Percentiles rank a stretch among this genome's conserved stretches.
Evolutionary conservation across 176 grass and related monocot species (phyloP).

Genomic region (Eragrostis curvula): DNA sequence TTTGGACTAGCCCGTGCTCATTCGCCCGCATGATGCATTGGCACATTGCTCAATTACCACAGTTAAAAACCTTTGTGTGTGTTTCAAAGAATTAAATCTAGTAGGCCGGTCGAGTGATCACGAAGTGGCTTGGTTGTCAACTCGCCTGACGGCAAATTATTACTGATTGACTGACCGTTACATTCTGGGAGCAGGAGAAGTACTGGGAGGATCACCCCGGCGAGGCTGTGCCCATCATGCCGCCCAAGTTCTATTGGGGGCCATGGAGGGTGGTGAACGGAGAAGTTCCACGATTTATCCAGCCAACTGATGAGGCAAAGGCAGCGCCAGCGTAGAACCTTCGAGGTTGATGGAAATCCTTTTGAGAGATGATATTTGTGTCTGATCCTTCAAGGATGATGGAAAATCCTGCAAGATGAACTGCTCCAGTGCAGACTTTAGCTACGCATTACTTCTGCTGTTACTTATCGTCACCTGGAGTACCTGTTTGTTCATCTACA

Average conservation of each 20-base stretch:
- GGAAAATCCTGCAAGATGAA: neutral
- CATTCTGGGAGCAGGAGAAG: conserved; percentile 68
- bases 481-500: neutral
- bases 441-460: neutral
- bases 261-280: conserved; percentile 88
- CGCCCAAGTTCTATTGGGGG: conserved; percentile 96
- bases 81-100: no score
- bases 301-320: conserved; percentile 49
- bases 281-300: conserved; percentile 59
- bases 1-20: neutral
- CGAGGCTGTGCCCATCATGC: conserved; percentile 88
- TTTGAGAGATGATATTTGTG: no score
- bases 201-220: conserved; percentile 98
- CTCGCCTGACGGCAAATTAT: no score
- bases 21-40: neutral
- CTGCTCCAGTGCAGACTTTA: neutral
- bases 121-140: no score
- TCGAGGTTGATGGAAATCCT: neutral
- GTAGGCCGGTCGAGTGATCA: no score
- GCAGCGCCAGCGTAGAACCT: conserved; percentile 26
- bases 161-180: neutral
- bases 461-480: neutral
- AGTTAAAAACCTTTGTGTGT: no score
- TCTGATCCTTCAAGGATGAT: no score
- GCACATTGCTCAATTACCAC: neutral